Percentiles rank a stretch among this genome's conserved stretches.
These are phyloP conservation scores for Thecaphora frezii DNA, from an alignment of 1,284 basidiomycete genomes.

Conservation along the genomic window DNA sequence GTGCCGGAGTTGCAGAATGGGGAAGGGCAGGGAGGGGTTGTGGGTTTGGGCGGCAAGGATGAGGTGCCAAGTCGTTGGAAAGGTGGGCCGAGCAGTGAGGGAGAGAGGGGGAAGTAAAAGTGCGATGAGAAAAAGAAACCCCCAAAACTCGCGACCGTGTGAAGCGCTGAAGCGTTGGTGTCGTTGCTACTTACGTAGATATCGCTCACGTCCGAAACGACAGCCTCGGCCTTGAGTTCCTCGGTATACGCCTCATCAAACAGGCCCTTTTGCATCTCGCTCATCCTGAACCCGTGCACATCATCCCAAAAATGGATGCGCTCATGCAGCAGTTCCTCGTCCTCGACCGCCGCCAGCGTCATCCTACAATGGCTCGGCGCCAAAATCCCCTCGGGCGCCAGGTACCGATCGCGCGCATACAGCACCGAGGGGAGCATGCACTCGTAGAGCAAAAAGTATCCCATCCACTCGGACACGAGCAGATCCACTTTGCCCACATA, in stretches of 20 bases:
- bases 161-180: too few relatives aligned
- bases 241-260: constrained; percentile 54
- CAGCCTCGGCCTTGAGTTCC: constrained; percentile 27
- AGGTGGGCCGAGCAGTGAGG: too few relatives aligned
- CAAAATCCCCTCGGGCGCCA: constrained; percentile 75
- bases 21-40: too few relatives aligned
- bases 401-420: constrained; percentile 79
- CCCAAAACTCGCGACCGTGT: too few relatives aligned
- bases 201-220: constrained; percentile 30
- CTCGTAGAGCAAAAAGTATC: constrained; percentile 72
- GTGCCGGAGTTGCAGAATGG: too few relatives aligned
- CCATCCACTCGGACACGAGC: constrained; percentile 97
- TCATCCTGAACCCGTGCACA: constrained; percentile 71
- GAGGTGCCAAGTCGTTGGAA: too few relatives aligned
- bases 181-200: constrained; percentile 26
- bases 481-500: constrained; percentile 77
- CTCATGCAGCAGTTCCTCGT: constrained; percentile 73
- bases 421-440: constrained; percentile 96
- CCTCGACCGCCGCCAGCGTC: constrained; percentile 78
- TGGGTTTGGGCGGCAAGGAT: too few relatives aligned
- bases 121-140: too few relatives aligned
- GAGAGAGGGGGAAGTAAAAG: too few relatives aligned
- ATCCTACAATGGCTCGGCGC: constrained; percentile 88
- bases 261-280: constrained; percentile 48
- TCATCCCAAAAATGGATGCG: constrained; percentile 85